Percentiles rank a stretch among this genome's conserved stretches.
phyloP scores from a whole-genome alignment of 495 filamentous ascomycete species.

The Neurospora sublineolata region DNA sequence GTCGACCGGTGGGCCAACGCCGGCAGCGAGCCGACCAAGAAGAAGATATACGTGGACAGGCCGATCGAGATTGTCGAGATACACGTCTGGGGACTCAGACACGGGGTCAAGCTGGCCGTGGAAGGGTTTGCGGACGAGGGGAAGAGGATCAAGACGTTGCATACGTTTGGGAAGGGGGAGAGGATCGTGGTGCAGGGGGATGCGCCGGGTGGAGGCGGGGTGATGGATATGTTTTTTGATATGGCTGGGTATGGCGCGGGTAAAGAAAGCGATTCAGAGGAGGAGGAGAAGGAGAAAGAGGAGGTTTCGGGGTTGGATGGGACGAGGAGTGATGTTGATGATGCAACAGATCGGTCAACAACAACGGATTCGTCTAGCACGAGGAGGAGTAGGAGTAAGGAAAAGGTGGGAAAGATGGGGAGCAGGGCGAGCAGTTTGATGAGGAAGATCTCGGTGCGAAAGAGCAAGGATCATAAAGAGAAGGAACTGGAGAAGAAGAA shows the following conservation, averaged over 20 bases:
- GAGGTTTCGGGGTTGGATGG: slow-evolving; percentile 14
- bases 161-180: slow-evolving; percentile 67
- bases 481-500: background rate
- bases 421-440: slow-evolving; percentile 9
- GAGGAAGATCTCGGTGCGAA: slow-evolving; percentile 14
- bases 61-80: slow-evolving; percentile 77
- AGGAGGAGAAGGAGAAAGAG: slow-evolving; percentile 16
- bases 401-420: slow-evolving; percentile 10
- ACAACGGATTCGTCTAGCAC: background rate
- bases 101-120: slow-evolving; percentile 78
- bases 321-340: slow-evolving; percentile 1
- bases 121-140: slow-evolving; percentile 82
- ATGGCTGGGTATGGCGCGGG: slow-evolving; percentile 33
- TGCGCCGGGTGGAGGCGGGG: slow-evolving; percentile 32
- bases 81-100: slow-evolving; percentile 78
- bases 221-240: slow-evolving; percentile 42
- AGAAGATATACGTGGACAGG: slow-evolving; percentile 72
- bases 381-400: slow-evolving; percentile 6
- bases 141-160: slow-evolving; percentile 71
- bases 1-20: slow-evolving; percentile 69
- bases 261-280: slow-evolving; percentile 7
- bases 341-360: background rate
- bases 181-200: slow-evolving; percentile 56
- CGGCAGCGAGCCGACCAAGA: slow-evolving; percentile 11
- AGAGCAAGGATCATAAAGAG: slow-evolving; percentile 5